Evolutionary conservation across 805 yeast species (phyloP), one percentile per base, ranked within the genome.

Genomic region (Clavispora fructus): DNA sequence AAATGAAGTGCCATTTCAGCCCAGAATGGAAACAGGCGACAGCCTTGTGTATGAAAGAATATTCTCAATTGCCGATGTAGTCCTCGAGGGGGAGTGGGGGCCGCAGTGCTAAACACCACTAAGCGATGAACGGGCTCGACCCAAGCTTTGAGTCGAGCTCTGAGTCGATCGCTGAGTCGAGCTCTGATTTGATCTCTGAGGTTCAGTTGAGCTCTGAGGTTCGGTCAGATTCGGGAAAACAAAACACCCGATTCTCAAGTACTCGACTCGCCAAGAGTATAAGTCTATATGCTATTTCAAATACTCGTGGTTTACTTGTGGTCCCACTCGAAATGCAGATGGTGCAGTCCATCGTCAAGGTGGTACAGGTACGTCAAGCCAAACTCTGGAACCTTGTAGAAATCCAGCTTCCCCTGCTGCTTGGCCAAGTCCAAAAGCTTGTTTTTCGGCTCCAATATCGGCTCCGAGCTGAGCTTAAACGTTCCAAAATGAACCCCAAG

Each of bases 401-500:
- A 65, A 33, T 70, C 58, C 0, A 54, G 55, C 44, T 64, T 69
- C 32, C 63, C 67, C 14, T 55, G 55, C n/a, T 54, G 62, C 44
- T 56, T 61, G 0, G 91, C 83, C 42, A 61, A 61, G 40, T 69
- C 63, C 40, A 74, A 76, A 35, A 91, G 64, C 57, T 73, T 65
- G 45, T 73, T 67, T 49, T 86, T 85, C 1, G 97, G 97, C 62
- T 91, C 98, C 32, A 87, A 61, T 53, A 85, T 88, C 46, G 87
- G 85, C 63, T 92, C 98, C 40, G 90, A 85, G 62, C 96, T 86
- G 54, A 92, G 67, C 25, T 89, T 82, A 65, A 90, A 92, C 0
- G 98, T 92, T 0, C 98, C 98, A 95, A 97, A 92, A 64, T 92
- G 98, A 29, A 92, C 89, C 1, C 98, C 98, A 43, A 85, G 78